phyloP scores from a whole-genome alignment of 1,284 basidiomycete species.

The Coniophora puteana region DNA sequence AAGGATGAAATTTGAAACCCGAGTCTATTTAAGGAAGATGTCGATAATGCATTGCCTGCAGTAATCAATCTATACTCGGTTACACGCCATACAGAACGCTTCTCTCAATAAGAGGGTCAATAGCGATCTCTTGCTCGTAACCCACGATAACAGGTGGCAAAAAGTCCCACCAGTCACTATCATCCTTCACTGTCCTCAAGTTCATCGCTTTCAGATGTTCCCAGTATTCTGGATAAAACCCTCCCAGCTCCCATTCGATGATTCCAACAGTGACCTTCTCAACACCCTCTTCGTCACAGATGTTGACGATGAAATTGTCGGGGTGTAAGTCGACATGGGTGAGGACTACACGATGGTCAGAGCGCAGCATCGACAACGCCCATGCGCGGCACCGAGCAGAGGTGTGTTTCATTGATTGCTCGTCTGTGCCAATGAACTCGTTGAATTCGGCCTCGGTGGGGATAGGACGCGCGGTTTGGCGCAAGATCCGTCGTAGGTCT shows the following conservation, averaged over 20 bases:
- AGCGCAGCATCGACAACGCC: slow-evolving; percentile 16
- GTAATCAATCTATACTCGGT: too few relatives aligned
- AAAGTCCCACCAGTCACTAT: slow-evolving; percentile 26
- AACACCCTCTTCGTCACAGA: slow-evolving; percentile 11
- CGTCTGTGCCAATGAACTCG: too few relatives aligned
- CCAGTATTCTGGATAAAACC: slow-evolving; percentile 29
- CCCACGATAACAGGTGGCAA: too few relatives aligned
- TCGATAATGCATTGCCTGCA: too few relatives aligned
- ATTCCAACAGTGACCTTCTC: slow-evolving; percentile 15
- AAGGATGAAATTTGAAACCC: too few relatives aligned
- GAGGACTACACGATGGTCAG: slow-evolving; percentile 22
- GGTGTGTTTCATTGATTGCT: slow-evolving; percentile 3
- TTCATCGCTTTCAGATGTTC: slow-evolving; percentile 25
- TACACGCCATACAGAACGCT: too few relatives aligned
- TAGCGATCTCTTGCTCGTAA: too few relatives aligned
- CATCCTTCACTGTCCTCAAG: slow-evolving; percentile 13
- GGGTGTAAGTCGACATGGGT: slow-evolving; percentile 27
- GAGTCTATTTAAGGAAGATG: too few relatives aligned
- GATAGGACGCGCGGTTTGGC: too few relatives aligned
- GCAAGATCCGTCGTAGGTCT: too few relatives aligned
- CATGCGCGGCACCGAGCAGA: slow-evolving; percentile 12
- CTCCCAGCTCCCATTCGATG: slow-evolving; percentile 26
- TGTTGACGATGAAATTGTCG: slow-evolving; percentile 23
- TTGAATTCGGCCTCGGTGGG: too few relatives aligned
- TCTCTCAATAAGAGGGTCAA: too few relatives aligned